These are phyloP conservation scores for Cutaneotrichosporon sp. DNA, from an alignment of 1,284 basidiomycete genomes.

Conservation along the genomic window DNA sequence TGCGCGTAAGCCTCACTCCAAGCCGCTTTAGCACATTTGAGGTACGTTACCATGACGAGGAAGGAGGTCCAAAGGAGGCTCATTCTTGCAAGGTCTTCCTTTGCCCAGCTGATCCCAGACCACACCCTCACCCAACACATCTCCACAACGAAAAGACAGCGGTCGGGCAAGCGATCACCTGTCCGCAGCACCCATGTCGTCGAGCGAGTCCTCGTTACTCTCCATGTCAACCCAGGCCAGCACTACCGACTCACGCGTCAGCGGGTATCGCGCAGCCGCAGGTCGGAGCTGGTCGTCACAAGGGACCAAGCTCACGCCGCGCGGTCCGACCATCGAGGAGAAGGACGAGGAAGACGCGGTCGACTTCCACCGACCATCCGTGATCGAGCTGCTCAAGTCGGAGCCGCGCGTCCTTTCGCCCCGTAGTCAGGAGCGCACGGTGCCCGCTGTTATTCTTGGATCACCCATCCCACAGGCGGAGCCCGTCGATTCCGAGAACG, in stretches of 20 bases:
- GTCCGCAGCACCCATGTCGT: slow-evolving; percentile 14
- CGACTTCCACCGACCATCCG: slow-evolving; percentile 4
- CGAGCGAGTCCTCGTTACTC: slow-evolving; percentile 22
- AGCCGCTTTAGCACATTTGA: slow-evolving; percentile 86
- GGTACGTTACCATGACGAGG: slow-evolving; percentile 56
- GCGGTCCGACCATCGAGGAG: slow-evolving; percentile 42
- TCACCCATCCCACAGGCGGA: slow-evolving; percentile 21
- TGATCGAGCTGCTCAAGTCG: slow-evolving; percentile 16
- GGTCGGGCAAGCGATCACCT: slow-evolving; percentile 10
- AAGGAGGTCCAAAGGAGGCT: not conserved
- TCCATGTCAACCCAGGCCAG: slow-evolving; percentile 20
- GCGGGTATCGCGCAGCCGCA: slow-evolving; percentile 16
- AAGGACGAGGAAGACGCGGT: slow-evolving; percentile 31
- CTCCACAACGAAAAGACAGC: slow-evolving; percentile 5
- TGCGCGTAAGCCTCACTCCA: slow-evolving; percentile 93
- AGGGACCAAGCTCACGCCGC: slow-evolving; percentile 24
- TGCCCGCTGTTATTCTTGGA: slow-evolving; percentile 45
- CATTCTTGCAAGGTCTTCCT: not conserved
- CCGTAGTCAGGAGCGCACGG: slow-evolving; percentile 25
- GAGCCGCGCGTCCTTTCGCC: not conserved
- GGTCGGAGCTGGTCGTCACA: slow-evolving; percentile 18
- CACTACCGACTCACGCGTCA: slow-evolving; percentile 15
- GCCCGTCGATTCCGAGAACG: not conserved
- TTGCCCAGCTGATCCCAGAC: slow-evolving; percentile 5
- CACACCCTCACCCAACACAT: slow-evolving; percentile 16